Evolutionary conservation across 768 basidiomycete genomes (phyloP), one percentile per base, ranked within the genome.

Genomic region (Boletus sensibilis): DNA sequence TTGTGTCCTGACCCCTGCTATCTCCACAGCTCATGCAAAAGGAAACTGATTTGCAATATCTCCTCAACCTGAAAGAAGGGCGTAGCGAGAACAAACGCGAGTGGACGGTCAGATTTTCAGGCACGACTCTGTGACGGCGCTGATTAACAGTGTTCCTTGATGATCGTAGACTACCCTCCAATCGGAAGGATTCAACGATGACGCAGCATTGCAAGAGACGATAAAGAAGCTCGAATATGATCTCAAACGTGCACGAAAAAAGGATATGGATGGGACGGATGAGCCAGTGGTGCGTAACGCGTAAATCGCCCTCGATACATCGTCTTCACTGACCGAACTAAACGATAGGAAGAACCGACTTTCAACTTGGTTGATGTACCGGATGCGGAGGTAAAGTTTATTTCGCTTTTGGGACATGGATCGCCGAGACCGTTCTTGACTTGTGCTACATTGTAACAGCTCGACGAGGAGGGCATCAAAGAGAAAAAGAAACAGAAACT

Each of bases 401-500:
- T 31, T 52, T 29, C 7, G 12, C 2, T 13, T 38, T 29, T 16
- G 14, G 2, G 41, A 20, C 27, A 20, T 38, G 16, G 11, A 11
- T 35, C 5, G 40, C 38, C 42, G 40, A 35, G 16, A 31, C 13
- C 9, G 25, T 21, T n/a, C 27, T n/a, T 39, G 35, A 27, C 18
- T 25, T 23, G 29, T 23, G 18, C 29, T 9, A 18, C 37, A 3
- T 31, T n/a, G 13, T 23, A 23, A 18, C 56, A 92, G 88, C 79
- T 94, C 9, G 91, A 92, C 63, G 95, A 98, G 66, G 94, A 96
- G 39, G 81, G 86, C 25, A 69, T 98, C 35, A 98, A 92, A 69
- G 97, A 99, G 72, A 99, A 98, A 76, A 87, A 86, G 66, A 91
- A 88, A 65, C 97, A 99, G 69, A 89, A 86, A 61, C 79, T 98